Percentiles rank a stretch among this genome's conserved stretches.
Conservation (phyloP, 345 rosid species). For the Camelina neglecta region DNA sequence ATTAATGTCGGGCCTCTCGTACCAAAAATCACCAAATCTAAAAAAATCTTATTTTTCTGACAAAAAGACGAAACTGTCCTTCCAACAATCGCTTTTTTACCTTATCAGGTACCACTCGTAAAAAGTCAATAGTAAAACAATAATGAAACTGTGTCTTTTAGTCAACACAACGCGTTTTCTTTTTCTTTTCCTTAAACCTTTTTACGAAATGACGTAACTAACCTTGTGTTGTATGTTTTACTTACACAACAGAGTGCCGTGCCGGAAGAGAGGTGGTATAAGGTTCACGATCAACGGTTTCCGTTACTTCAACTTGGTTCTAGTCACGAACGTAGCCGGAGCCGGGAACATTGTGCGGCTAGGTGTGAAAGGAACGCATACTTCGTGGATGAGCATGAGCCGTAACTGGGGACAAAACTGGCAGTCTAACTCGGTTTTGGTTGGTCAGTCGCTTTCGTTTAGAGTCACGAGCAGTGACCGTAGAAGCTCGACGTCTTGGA, state of each 20-base stretch:
- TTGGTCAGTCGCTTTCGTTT: conserved; percentile 66
- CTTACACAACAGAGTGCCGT: conserved; percentile 59
- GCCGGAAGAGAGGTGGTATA: conserved; percentile 68
- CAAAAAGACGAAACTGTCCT: conserved; percentile 41
- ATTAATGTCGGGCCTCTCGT: conserved; percentile 42
- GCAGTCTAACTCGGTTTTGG: conserved; percentile 63
- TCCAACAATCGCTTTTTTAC: conserved; percentile 26
- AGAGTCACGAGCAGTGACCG: conserved; percentile 69
- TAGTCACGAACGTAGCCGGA: conserved; percentile 67
- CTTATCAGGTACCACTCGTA: neutral
- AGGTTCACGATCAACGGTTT: conserved; percentile 68
- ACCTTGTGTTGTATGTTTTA: neutral
- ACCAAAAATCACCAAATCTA: conserved; percentile 31
- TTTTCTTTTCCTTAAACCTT: neutral
- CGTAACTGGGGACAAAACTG: conserved; percentile 79
- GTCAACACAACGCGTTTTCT: conserved; percentile 45
- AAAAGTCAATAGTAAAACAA: conserved; percentile 22
- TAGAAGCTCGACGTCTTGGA: conserved; percentile 71
- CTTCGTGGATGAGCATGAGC: conserved; percentile 65
- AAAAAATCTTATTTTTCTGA: conserved; percentile 20
- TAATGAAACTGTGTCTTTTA: conserved; percentile 3
- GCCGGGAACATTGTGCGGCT: conserved; percentile 56
- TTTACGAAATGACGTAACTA: conserved; percentile 9
- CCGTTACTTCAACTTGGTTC: conserved; percentile 72
- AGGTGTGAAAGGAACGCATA: conserved; percentile 60